Percentiles rank a stretch among this genome's conserved stretches.
Conservation (phyloP, 2,329 filamentous ascomycete genomes). For the Blastomyces gilchristii region DNA sequence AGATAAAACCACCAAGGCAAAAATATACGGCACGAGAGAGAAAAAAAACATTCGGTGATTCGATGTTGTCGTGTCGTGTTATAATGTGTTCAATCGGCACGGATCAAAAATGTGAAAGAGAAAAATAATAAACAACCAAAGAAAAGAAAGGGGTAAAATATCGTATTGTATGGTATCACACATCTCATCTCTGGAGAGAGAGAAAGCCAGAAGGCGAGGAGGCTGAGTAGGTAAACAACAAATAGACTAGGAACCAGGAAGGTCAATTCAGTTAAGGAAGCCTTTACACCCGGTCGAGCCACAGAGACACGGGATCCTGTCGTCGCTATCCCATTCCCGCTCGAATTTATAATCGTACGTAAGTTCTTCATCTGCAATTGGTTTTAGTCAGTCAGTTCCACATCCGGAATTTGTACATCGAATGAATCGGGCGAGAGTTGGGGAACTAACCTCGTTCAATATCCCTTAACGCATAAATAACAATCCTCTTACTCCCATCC, state of each 20-base stretch:
- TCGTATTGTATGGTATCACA: not conserved
- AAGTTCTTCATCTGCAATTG: conserved; percentile 74
- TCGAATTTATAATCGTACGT: conserved; percentile 99
- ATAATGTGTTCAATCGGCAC: not conserved
- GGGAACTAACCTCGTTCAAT: conserved; percentile 78
- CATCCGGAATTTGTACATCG: not conserved
- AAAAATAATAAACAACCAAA: not conserved
- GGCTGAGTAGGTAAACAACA: conserved; percentile 1
- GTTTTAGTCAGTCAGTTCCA: not conserved
- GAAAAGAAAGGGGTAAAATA: not conserved
- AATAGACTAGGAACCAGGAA: not conserved
- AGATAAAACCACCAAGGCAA: not conserved
- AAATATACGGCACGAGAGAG: not conserved
- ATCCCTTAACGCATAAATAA: conserved; percentile 94
- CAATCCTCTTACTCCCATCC: conserved; percentile 93
- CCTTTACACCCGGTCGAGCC: conserved; percentile 95
- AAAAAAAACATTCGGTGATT: not conserved
- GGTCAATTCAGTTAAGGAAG: conserved; percentile 71
- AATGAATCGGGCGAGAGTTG: not conserved
- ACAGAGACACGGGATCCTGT: conserved; percentile 94
- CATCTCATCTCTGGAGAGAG: not conserved
- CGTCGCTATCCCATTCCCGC: conserved; percentile 84
- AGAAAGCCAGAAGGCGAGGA: not conserved
- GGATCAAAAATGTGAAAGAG: no score
- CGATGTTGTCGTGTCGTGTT: not conserved